Percentiles rank a stretch among this genome's conserved stretches.
phyloP scores from a whole-genome alignment of 1,139 yeast species.

The Petasospora fabianii region DNA sequence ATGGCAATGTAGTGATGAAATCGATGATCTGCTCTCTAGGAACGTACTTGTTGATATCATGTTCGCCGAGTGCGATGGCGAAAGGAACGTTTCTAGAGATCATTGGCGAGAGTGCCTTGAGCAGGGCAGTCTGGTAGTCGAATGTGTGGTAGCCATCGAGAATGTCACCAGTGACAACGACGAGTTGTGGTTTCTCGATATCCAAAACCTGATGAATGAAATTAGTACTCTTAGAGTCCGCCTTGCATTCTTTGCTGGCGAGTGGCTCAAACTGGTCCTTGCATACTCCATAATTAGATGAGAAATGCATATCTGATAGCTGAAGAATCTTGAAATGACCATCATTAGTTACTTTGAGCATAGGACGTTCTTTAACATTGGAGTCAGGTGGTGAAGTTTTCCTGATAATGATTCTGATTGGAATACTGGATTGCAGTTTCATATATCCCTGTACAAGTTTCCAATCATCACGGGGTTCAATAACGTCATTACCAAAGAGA shows the following conservation, averaged over 20 bases:
- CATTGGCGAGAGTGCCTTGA: constrained; percentile 75
- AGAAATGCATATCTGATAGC: constrained; percentile 81
- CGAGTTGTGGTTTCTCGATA: constrained; percentile 72
- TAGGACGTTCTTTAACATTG: constrained; percentile 7
- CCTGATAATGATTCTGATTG: constrained; percentile 12
- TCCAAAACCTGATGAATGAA: constrained; percentile 66
- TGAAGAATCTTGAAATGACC: constrained; percentile 73
- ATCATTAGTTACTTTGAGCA: constrained; percentile 30
- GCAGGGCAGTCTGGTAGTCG: constrained; percentile 73
- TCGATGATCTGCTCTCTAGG: constrained; percentile 22
- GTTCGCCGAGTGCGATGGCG: constrained; percentile 76
- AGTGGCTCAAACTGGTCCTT: constrained; percentile 57
- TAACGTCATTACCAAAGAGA: constrained; percentile 44
- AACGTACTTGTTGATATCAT: constrained; percentile 29
- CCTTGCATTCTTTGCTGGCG: constrained; percentile 47
- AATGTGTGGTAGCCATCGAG: constrained; percentile 58
- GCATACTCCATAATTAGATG: constrained; percentile 74
- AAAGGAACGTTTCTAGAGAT: constrained; percentile 67
- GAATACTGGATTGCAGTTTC: constrained; percentile 1
- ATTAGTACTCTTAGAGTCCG: constrained; percentile 64
- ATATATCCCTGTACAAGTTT: constrained; percentile 15
- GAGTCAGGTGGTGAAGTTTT: background rate
- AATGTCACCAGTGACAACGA: constrained; percentile 82
- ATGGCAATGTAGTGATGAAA: constrained; percentile 26
- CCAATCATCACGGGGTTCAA: constrained; percentile 50